A percentile compares a stretch with the other conserved stretches of the same genome.
Conservation (phyloP, 2,329 filamentous ascomycete species). For the Aspergillus fructus region DNA sequence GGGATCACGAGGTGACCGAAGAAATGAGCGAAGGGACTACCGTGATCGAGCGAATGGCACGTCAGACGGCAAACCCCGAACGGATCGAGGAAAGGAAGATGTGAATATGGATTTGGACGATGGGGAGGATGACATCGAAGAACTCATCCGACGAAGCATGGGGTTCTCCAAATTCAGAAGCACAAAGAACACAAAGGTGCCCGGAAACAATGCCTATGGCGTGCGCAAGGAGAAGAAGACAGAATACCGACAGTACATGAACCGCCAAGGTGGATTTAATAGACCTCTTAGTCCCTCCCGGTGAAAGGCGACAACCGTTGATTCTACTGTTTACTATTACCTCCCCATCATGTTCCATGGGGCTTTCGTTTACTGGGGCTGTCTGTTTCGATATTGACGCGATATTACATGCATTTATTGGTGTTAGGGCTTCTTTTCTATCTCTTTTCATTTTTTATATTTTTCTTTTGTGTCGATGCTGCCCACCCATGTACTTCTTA, state of each 20-base stretch:
- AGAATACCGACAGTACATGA: slow-evolving; percentile 95
- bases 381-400: slow-evolving; percentile 11
- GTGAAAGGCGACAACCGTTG: slow-evolving; percentile 19
- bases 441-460: not conserved
- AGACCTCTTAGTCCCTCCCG: slow-evolving; percentile 49
- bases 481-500: not conserved
- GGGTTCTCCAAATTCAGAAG: slow-evolving; percentile 83
- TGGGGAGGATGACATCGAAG: slow-evolving; percentile 65
- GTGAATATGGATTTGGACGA: slow-evolving; percentile 47
- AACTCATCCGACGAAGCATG: slow-evolving; percentile 80
- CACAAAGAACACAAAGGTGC: slow-evolving; percentile 85
- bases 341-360: slow-evolving; percentile 5
- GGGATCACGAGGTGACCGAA: slow-evolving; percentile 32
- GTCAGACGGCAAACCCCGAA: slow-evolving; percentile 18
- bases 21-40: slow-evolving; percentile 30
- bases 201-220: slow-evolving; percentile 79
- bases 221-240: slow-evolving; percentile 92
- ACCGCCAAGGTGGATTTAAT: slow-evolving; percentile 51
- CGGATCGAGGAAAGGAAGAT: slow-evolving; percentile 30
- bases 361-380: slow-evolving; percentile 13
- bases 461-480: not conserved
- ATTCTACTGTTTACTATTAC: slow-evolving; percentile 3
- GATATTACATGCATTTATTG: slow-evolving; percentile 28
- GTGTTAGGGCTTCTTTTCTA: slow-evolving; percentile 24
- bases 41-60: slow-evolving; percentile 26